These are phyloP conservation scores for Actinomortierella ambigua DNA, from an alignment of 371 early-diverging fungal genomes.

Conservation along the genomic window DNA sequence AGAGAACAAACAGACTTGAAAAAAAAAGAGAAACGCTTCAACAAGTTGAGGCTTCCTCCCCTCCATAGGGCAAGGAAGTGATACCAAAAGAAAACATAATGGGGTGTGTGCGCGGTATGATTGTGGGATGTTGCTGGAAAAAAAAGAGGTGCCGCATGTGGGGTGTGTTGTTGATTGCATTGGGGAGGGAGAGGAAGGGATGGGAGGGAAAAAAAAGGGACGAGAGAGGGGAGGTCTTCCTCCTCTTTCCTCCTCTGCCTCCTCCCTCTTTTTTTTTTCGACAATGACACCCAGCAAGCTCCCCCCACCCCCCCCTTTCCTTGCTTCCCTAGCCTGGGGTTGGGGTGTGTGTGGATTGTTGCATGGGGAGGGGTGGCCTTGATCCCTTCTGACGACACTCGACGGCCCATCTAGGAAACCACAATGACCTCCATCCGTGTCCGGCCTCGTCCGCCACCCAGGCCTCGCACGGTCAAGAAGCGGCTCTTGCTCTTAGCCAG, in stretches of 20 bases:
- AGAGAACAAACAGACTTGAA: no score
- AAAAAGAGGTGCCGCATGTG: not conserved
- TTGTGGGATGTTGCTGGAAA: slow-evolving; percentile 53
- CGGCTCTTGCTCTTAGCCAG: slow-evolving; percentile 7
- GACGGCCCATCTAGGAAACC: slow-evolving; percentile 5
- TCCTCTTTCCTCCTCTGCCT: not conserved
- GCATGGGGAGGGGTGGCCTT: slow-evolving; percentile 20
- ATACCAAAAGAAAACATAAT: no score
- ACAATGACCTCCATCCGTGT: slow-evolving; percentile 44
- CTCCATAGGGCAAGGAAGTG: no score
- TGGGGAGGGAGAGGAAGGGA: no score
- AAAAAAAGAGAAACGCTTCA: no score
- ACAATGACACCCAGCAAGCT: slow-evolving; percentile 18
- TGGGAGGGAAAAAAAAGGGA: not conserved
- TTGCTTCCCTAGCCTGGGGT: slow-evolving; percentile 34
- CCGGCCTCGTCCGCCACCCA: slow-evolving; percentile 28
- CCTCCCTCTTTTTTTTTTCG: slow-evolving; percentile 3
- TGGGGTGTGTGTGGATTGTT: slow-evolving; percentile 3
- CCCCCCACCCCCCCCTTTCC: slow-evolving; percentile 30
- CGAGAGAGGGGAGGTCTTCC: not conserved
- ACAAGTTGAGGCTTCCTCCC: no score
- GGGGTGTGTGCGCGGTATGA: slow-evolving; percentile 1
- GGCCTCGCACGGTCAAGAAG: slow-evolving; percentile 10
- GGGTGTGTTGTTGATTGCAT: not conserved
- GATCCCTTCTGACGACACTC: slow-evolving; percentile 9